Base-by-base conservation (phyloP, 805 yeast species). In the Schizosaccharomyces lindneri region DNA sequence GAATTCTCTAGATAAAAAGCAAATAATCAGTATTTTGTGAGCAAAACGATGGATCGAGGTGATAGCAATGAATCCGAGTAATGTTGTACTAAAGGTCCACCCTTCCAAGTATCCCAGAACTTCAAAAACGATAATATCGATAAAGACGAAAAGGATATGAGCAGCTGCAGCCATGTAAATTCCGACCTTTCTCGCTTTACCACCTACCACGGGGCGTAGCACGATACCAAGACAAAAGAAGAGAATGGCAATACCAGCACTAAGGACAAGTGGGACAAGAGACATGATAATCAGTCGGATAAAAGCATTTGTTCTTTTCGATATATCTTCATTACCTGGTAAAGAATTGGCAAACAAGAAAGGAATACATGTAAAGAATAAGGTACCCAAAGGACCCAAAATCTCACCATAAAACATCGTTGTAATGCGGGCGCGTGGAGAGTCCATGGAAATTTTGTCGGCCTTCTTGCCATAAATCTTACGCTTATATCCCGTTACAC, bases 81-180 rank as follows among this genome's bases (percentile, higher is more conserved):
- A 78, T 79, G 87, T 84, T 74, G 86, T 84, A 41, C 84, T 78
- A 71, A 93, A 94, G 68, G 77, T 78, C 84, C 93, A 93, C 66
- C 95, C 90, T 77, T 89, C 95, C 71, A 88, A 74, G 64, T 87
- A 94, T 97, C 98, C 94, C 89, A 93, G 84, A 63, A 89, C 86
- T 73, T 90, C 85, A 76, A 87, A 90, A 79, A 87, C 86, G 48
- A 84, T 77, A 67, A 93, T 75, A 76, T 90, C 94, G 65, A 87
- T 76, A 68, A 93, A 73, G 62, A 94, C 97, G 19, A 97, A 88
- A 68, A 87, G 76, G 75, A 95, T 97, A 70, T 93, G 98, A 19
- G 97, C 95, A 71, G 90, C 74, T 69, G 87, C 96, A 48, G 99
- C 99, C 75, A 82, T 82, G 55, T 87, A 94, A 15, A 96, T 84